These are phyloP conservation scores for Kuraishia borneana DNA, from an alignment of 805 yeast genomes.

Conservation along the genomic window DNA sequence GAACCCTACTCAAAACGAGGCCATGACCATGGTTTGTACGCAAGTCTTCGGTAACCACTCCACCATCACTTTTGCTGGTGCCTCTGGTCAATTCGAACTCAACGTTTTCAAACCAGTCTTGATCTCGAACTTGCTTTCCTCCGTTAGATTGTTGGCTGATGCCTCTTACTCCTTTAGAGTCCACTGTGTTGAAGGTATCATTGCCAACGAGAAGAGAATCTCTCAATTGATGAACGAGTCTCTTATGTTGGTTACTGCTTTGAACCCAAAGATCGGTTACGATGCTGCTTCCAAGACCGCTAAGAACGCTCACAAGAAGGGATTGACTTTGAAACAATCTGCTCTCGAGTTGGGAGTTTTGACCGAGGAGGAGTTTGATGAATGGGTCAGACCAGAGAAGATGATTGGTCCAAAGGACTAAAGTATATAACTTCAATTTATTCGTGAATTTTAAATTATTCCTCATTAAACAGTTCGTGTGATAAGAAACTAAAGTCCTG, in stretches of 20 bases:
- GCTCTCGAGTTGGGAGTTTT: conserved; percentile 87
- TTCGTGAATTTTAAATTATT: too few species aligned
- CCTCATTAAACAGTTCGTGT: too few species aligned
- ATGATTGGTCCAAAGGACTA: conserved; percentile 97
- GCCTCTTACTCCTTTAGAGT: conserved; percentile 83
- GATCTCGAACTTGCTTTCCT: conserved; percentile 81
- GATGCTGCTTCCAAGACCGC: conserved; percentile 97
- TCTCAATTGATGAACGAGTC: conserved; percentile 85
- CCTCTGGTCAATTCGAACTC: conserved; percentile 97
- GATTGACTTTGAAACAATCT: conserved; percentile 87
- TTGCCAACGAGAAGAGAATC: conserved; percentile 82
- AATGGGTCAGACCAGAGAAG: conserved; percentile 96
- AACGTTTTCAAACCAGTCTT: conserved; percentile 96
- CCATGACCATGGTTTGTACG: conserved; percentile 94
- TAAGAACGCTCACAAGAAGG: conserved; percentile 97
- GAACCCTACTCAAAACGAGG: conserved; percentile 98
- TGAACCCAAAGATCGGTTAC: conserved; percentile 98
- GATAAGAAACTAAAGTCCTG: neutral
- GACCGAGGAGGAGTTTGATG: conserved; percentile 77
- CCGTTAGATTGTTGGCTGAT: conserved; percentile 83
- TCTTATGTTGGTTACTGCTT: conserved; percentile 95
- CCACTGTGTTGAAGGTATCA: conserved; percentile 91
- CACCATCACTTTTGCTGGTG: conserved; percentile 94
- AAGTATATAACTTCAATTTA: too few species aligned
- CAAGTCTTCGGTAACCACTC: conserved; percentile 97